Evolutionary conservation across 768 basidiomycete genomes (phyloP).

Genomic region (Mycena kentingensis): DNA sequence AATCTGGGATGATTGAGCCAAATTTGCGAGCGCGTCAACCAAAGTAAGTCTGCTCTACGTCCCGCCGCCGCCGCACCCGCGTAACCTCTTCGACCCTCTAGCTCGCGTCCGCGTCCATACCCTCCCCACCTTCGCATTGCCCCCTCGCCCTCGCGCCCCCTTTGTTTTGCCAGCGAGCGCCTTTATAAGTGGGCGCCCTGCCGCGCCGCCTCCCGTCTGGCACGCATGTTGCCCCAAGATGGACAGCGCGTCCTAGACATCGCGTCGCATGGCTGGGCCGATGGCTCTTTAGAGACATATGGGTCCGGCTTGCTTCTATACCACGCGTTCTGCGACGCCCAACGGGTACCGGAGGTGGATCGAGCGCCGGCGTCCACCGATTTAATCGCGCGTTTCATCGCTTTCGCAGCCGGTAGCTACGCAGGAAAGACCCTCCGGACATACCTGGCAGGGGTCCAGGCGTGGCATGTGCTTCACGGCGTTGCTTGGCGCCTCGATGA

Average conservation of each 20-base stretch:
- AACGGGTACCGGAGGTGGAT: not conserved
- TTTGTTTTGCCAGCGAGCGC: constrained; percentile 1
- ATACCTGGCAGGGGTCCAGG: constrained; percentile 14
- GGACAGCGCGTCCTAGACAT: not conserved
- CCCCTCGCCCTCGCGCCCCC: not conserved
- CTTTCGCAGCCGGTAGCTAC: not conserved
- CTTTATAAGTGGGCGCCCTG: constrained; percentile 3
- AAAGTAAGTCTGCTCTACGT: not conserved
- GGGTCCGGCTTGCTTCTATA: constrained; percentile 29
- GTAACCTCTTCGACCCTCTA: constrained; percentile 10
- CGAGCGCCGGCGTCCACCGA: not conserved
- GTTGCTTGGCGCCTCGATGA: constrained; percentile 20
- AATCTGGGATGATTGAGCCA: too few relatives aligned
- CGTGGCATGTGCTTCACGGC: constrained; percentile 32
- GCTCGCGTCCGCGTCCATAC: not conserved
- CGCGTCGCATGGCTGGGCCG: constrained; percentile 6
- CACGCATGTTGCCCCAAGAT: not conserved
- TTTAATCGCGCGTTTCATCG: not conserved
- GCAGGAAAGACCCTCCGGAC: not conserved
- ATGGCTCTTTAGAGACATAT: constrained; percentile 23
- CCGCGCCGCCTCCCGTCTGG: not conserved
- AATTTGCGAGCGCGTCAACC: too few relatives aligned
- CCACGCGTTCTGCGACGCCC: constrained; percentile 29
- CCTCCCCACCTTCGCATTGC: not conserved
- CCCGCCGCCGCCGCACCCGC: constrained; percentile 23